A percentile compares a stretch with the other conserved stretches of the same genome.
phyloP scores from a whole-genome alignment of 768 basidiomycete genomes.

The Russula sp. region DNA sequence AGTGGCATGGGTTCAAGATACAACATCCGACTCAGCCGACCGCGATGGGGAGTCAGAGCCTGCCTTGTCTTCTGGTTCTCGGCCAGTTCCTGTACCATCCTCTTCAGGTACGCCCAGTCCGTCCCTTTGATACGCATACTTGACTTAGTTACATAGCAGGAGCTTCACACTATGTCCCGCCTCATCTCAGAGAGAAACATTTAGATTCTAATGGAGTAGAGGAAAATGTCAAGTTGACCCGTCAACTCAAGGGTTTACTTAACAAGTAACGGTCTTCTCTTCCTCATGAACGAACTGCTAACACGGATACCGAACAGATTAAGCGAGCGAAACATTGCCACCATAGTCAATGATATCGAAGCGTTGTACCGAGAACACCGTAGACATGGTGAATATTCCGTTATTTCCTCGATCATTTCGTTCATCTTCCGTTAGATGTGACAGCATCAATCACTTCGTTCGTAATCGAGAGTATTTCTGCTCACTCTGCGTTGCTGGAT shows the following conservation, averaged over 20 bases:
- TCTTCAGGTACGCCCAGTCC: not conserved
- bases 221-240: slow-evolving; percentile 54
- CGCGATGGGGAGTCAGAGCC: slow-evolving; percentile 5
- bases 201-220: slow-evolving; percentile 43
- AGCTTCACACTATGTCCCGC: slow-evolving; percentile 72
- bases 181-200: slow-evolving; percentile 59
- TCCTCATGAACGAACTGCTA: not conserved
- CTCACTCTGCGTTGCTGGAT: slow-evolving; percentile 78
- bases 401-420: not conserved
- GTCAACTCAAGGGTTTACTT: slow-evolving; percentile 81
- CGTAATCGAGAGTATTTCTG: slow-evolving; percentile 74
- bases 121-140: not conserved
- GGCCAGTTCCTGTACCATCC: slow-evolving; percentile 10
- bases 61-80: slow-evolving; percentile 10
- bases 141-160: slow-evolving; percentile 4
- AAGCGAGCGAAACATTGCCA: slow-evolving; percentile 84
- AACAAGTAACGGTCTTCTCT: slow-evolving; percentile 61
- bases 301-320: slow-evolving; percentile 48
- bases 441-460: slow-evolving; percentile 73
- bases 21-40: slow-evolving; percentile 34
- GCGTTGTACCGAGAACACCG: slow-evolving; percentile 71
- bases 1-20: slow-evolving; percentile 41
- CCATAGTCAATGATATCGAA: slow-evolving; percentile 71
- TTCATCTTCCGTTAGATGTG: slow-evolving; percentile 49
- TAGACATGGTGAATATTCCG: slow-evolving; percentile 60